These are phyloP conservation scores for Oemleria cerasiformis DNA, from an alignment of 306 rosid species.

Conservation along the genomic window DNA sequence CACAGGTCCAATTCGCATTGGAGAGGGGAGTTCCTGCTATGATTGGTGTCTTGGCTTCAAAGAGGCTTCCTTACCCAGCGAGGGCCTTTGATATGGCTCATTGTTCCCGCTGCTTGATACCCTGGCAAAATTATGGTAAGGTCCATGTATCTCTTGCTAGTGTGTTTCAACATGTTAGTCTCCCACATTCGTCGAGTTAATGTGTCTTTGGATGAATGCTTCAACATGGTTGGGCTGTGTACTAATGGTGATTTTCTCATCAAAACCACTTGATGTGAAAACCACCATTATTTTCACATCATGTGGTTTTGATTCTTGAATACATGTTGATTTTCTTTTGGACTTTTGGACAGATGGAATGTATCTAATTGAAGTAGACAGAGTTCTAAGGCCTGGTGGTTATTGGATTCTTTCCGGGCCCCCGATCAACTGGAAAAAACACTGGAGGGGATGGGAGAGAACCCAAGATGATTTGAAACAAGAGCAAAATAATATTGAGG, in stretches of 20 bases:
- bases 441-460: conserved; percentile 96
- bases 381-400: conserved; percentile 91
- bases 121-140: conserved; percentile 67
- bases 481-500: conserved; percentile 83
- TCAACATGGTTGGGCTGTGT: neutral
- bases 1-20: conserved; percentile 91
- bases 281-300: neutral
- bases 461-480: conserved; percentile 72
- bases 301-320: neutral
- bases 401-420: conserved; percentile 99
- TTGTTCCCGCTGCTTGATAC: conserved; percentile 94
- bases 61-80: conserved; percentile 86
- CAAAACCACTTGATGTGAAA: neutral
- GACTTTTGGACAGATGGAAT: conserved; percentile 59
- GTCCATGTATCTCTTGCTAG: neutral
- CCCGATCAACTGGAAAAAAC: conserved; percentile 78
- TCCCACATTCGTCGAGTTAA: neutral
- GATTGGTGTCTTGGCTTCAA: conserved; percentile 86
- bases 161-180: neutral
- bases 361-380: conserved; percentile 81
- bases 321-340: conserved; percentile 3
- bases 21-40: conserved; percentile 99
- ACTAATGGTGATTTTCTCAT: too few species aligned
- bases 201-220: neutral
- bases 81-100: conserved; percentile 99